Percentiles rank a stretch among this genome's conserved stretches.
These are phyloP conservation scores for Pythium chondricola DNA, from an alignment of 352 stramenopile species.

Conservation along the genomic window DNA sequence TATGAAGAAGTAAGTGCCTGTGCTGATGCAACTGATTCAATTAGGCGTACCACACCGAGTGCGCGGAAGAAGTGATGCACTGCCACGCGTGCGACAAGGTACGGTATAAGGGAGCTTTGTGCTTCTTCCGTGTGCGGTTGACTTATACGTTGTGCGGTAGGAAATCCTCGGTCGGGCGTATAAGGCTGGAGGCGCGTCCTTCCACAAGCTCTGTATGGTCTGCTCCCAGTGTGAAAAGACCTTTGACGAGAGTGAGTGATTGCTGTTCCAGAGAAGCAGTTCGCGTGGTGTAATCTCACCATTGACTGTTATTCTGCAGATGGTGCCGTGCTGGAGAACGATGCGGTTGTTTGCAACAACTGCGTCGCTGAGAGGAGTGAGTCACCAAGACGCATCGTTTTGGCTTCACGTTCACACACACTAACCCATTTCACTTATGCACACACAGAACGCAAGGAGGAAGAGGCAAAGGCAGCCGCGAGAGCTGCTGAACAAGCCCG, in stretches of 20 bases:
- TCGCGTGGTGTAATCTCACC: too few relatives aligned
- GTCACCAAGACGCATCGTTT: too few relatives aligned
- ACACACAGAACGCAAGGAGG: constrained; percentile 24
- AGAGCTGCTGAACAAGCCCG: constrained; percentile 19
- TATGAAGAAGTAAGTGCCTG: not conserved
- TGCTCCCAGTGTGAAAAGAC: constrained; percentile 68
- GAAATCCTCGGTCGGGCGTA: constrained; percentile 78
- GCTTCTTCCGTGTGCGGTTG: too few relatives aligned
- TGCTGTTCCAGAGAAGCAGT: not conserved
- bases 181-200: constrained; percentile 46
- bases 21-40: not conserved
- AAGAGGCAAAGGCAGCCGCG: constrained; percentile 19
- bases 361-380: constrained; percentile 46
- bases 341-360: constrained; percentile 46
- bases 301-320: constrained; percentile 22
- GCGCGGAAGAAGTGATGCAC: constrained; percentile 55
- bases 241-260: constrained; percentile 44
- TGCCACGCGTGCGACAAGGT: constrained; percentile 74
- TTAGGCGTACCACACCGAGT: constrained; percentile 69
- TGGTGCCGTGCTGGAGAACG: constrained; percentile 43
- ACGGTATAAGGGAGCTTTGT: too few relatives aligned
- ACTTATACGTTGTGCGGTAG: too few relatives aligned
- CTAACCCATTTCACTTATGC: too few relatives aligned
- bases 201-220: constrained; percentile 79
- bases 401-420: too few relatives aligned